Base-by-base conservation (phyloP, 106 monocot species). In the Dendrobium officinale region DNA sequence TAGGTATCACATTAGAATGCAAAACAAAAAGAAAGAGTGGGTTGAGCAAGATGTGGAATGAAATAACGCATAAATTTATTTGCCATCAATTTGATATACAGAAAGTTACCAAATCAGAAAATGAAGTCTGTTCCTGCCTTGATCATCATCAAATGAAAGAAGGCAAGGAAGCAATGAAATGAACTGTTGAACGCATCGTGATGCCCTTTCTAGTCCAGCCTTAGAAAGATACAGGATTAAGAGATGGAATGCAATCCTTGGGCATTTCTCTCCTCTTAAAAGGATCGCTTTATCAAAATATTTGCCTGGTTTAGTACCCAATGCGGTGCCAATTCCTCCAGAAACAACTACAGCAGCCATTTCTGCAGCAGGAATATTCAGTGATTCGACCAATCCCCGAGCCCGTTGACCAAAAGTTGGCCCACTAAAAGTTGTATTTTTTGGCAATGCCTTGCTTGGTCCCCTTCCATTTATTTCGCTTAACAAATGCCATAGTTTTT, bases 311-410 rank as follows among this genome's bases (percentile, higher is more conserved):
- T 93, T 99, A 75, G 93, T 95, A 84, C 91, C 84, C 76, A 99
- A 87, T 75, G 99, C 88, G 79, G 76, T 85, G 58, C 95, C 84
- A 72, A 99, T 88, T 80, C 95, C 93, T 73, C 95, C 95, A 77
- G 93, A 88, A 24, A 99, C 95, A 61, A 96, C 96, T 49, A 87
- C 92, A 77, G 99, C 92, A 85, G 99, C 95, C 95, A 99, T 93
- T 85, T 99, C 99, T 72, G 99, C 95, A 77, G 99, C 93, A 81
- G 99, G 99, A 75, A 99, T 95, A 86, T 99, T 99, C 78, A 99
- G 83, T 27, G 99, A 99, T 81, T 99, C 99, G 41, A 99, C 99
- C 85, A 99, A 84, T 5, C 91, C 95, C 68, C 91, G 95, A 42
- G 99, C 99, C 79, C 99, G 93, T 85, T 99, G 99, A 54, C 89